These are phyloP conservation scores for Citeromyces nyonsensis DNA, from an alignment of 805 yeast species.

Conservation along the genomic window DNA sequence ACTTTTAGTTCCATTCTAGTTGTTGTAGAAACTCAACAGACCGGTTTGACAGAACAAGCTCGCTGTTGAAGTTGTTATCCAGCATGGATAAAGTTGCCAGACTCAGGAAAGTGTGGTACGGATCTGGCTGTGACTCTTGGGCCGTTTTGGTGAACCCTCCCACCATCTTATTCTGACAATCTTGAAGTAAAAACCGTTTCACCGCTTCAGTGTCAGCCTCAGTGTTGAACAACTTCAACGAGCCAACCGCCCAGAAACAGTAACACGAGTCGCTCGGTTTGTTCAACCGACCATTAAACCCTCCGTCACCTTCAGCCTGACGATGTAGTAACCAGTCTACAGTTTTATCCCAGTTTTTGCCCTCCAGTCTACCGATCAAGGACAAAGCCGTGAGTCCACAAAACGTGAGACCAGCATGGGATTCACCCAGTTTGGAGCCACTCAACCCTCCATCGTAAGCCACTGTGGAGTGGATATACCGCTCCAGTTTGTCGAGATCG, in stretches of 20 bases:
- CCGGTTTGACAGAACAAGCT: too few relatives aligned
- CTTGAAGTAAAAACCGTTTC: too few relatives aligned
- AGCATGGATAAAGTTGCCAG: too few relatives aligned
- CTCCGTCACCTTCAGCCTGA: constrained; percentile 56
- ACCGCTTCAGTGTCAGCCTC: constrained; percentile 9
- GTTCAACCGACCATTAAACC: constrained; percentile 78
- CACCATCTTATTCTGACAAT: too few relatives aligned
- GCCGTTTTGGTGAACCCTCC: too few relatives aligned
- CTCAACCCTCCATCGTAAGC: constrained; percentile 65
- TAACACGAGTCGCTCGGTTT: constrained; percentile 81
- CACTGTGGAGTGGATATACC: constrained; percentile 19
- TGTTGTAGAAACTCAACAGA: too few relatives aligned
- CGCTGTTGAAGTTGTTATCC: too few relatives aligned
- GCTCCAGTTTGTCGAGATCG: constrained; percentile 20
- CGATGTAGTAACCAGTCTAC: constrained; percentile 48
- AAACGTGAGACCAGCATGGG: constrained; percentile 73
- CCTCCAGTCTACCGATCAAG: constrained; percentile 57
- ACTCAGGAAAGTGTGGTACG: too few relatives aligned
- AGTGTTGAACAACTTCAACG: constrained; percentile 37
- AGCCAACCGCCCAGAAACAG: constrained; percentile 66
- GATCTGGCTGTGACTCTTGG: too few relatives aligned
- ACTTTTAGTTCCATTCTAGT: too few relatives aligned
- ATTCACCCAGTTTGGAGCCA: constrained; percentile 27
- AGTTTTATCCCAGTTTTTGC: constrained; percentile 20
- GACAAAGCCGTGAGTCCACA: constrained; percentile 1